Evolutionary conservation across 208 protist genomes (phyloP).

Genomic region (Leishmania aethiopica): DNA sequence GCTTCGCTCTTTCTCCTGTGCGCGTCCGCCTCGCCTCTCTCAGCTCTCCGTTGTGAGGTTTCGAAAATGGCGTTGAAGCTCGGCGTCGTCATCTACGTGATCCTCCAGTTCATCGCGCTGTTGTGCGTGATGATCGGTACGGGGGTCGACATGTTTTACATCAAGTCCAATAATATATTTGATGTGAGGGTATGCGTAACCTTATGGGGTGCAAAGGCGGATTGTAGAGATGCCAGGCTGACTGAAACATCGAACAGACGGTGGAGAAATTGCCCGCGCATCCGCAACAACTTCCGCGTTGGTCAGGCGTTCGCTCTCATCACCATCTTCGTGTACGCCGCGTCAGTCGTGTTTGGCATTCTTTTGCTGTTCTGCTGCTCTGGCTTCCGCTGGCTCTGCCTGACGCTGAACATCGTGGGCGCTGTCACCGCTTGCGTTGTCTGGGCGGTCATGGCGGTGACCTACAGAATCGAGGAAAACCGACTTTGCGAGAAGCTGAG

Average conservation of each 20-base stretch:
- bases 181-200: constrained; percentile 29
- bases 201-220: constrained; percentile 61
- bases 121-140: constrained; percentile 54
- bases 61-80: constrained; percentile 15
- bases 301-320: no score
- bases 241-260: constrained; percentile 35
- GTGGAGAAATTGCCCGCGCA: no score
- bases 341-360: no score
- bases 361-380: no score
- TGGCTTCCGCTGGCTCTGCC: no score
- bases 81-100: constrained; percentile 54
- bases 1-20: no score
- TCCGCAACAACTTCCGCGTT: no score
- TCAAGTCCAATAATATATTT: constrained; percentile 13
- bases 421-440: no score
- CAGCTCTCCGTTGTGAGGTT: background rate
- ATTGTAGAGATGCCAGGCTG: no score
- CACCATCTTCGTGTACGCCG: no score
- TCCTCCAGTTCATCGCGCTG: constrained; percentile 47
- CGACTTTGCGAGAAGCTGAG: background rate
- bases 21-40: background rate
- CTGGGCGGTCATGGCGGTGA: constrained; percentile 41
- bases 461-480: constrained; percentile 11
- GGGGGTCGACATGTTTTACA: constrained; percentile 50
- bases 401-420: constrained; percentile 33